phyloP scores from a whole-genome alignment of 2,329 filamentous ascomycete species.

The Ophiostoma ulmi region DNA sequence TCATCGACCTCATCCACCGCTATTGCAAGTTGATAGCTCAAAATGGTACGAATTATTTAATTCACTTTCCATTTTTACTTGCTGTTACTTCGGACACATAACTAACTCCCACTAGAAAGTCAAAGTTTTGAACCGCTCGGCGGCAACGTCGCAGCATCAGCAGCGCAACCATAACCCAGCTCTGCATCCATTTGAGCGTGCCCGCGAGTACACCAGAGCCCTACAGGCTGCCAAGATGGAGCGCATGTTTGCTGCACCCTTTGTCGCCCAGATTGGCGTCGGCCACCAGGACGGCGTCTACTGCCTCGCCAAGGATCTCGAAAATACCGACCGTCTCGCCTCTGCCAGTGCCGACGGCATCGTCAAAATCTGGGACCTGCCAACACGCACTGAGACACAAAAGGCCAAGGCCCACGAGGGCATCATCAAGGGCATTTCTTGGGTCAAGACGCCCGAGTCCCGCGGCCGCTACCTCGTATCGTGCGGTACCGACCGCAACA shows the following conservation, averaged over 20 bases:
- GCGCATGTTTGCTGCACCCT: slow-evolving; percentile 69
- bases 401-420: slow-evolving; percentile 71
- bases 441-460: slow-evolving; percentile 65
- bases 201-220: slow-evolving; percentile 70
- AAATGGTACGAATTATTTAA: not conserved
- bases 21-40: not conserved
- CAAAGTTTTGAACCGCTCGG: slow-evolving; percentile 27
- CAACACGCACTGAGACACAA: slow-evolving; percentile 66
- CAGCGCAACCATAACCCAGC: slow-evolving; percentile 56
- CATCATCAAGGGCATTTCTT: slow-evolving; percentile 45
- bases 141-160: slow-evolving; percentile 27
- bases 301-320: slow-evolving; percentile 72
- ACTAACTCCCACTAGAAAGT: slow-evolving; percentile 25
- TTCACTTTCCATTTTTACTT: not conserved
- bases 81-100: not conserved
- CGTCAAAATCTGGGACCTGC: slow-evolving; percentile 66
- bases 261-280: slow-evolving; percentile 77
- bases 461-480: slow-evolving; percentile 27
- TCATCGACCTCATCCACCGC: not conserved
- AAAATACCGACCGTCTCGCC: slow-evolving; percentile 66
- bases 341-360: slow-evolving; percentile 88
- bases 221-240: slow-evolving; percentile 83
- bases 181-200: slow-evolving; percentile 84
- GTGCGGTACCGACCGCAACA: slow-evolving; percentile 76
- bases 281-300: slow-evolving; percentile 93